phyloP scores from a whole-genome alignment of 805 yeast species.

The Zygoascus flipseniorum region DNA sequence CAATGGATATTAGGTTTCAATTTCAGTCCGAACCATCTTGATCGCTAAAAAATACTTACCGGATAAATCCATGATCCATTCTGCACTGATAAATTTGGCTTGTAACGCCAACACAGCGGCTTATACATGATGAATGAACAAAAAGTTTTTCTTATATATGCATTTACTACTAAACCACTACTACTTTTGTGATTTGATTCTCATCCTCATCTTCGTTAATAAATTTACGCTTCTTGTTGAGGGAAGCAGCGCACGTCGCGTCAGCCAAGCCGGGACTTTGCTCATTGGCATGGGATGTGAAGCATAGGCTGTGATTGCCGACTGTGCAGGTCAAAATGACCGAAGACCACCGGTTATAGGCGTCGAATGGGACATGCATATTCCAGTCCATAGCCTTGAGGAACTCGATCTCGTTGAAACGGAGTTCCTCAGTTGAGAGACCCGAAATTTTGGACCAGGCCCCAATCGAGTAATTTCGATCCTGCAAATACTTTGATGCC shows the following conservation, averaged over 20 bases:
- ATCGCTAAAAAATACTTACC: too few relatives aligned
- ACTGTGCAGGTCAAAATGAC: background rate
- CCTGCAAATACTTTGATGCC: conserved; percentile 67
- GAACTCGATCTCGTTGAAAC: conserved; percentile 44
- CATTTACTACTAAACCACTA: background rate
- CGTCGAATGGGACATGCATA: conserved; percentile 41
- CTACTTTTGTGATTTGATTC: background rate
- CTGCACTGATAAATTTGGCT: too few relatives aligned
- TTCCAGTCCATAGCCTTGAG: conserved; percentile 49
- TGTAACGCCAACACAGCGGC: too few relatives aligned
- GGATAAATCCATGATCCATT: too few relatives aligned
- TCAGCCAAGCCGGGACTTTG: background rate
- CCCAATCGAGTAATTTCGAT: conserved; percentile 56
- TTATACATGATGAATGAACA: too few relatives aligned
- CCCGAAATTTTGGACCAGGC: conserved; percentile 76
- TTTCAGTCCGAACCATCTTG: too few relatives aligned
- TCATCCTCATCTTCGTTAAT: background rate
- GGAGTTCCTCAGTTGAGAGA: conserved; percentile 42
- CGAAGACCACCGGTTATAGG: conserved; percentile 37
- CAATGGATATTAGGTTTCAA: too few relatives aligned
- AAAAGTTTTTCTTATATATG: background rate
- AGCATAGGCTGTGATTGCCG: background rate
- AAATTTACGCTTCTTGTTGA: background rate
- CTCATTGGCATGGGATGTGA: background rate
- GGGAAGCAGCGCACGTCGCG: background rate